Evolutionary conservation across 1,284 basidiomycete species (phyloP), one percentile per base, ranked within the genome.

Genomic region (Sanghuangporus sanghuang): DNA sequence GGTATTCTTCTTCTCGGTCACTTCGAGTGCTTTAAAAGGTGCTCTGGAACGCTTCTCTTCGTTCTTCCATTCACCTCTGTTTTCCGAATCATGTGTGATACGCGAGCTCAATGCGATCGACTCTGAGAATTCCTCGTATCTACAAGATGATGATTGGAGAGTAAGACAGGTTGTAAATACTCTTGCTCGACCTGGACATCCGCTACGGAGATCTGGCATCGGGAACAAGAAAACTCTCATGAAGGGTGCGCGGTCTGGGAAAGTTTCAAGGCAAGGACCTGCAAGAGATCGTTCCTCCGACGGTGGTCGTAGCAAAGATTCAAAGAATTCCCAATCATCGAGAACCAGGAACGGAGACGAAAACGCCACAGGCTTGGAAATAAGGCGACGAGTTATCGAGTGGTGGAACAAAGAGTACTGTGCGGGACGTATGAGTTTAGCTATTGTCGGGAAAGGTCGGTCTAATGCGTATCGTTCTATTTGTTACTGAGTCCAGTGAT

Each of bases 111-210:
- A 95, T 69, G 97, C 97, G 1, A 96, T 99, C 42, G 92, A 99
- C 73, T 98, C 95, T 1, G 97, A 99, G 74, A 92, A 98, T 82
- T 95, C 95, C 80, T 98, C 98, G 81, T 99, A 99, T 73, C 84
- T 95, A 59, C 96, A 98, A 76, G 81, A 81, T 16, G 96, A 99
- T 74, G 79, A 90, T 71, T 98, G 96, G 95, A 86, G 97, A n/a
- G 87, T 96, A 62, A 98, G 92, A 77, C 97, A 99, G 76, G 79
- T 98, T 36, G 95, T 95, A 76, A 99, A 99, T 77, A 85, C 89
- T 67, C 84, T 98, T 44, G 90, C 86, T 61, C 87, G 85, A 67
- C 80, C 81, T 1, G 88, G 88, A 1, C 96, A 98, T 73, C 84
- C 87, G 1, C 99, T 94, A 86, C 86, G 84, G 69, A 97, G 98